Conservation (phyloP, 2,329 filamentous ascomycete species). For the Dactylellina leptospora region DNA sequence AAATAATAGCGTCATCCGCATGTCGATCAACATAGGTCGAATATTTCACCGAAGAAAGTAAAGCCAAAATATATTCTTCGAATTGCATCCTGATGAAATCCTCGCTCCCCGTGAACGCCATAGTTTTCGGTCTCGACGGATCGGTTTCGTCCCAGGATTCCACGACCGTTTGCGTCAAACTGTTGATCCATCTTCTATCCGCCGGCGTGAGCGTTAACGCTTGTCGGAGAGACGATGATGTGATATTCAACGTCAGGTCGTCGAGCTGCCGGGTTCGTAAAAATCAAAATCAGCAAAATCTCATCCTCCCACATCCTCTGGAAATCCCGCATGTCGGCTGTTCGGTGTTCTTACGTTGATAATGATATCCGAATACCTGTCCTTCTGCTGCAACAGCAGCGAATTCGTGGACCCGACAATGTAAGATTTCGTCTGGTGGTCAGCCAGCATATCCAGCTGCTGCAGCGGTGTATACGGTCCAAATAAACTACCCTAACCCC, state of each 20-base stretch:
- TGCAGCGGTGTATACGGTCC: constrained; percentile 96
- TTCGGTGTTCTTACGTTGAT: constrained; percentile 71
- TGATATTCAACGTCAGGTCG: constrained; percentile 83
- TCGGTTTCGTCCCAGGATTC: constrained; percentile 97
- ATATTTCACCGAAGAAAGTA: constrained; percentile 90
- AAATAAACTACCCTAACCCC: constrained; percentile 80
- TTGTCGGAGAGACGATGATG: constrained; percentile 77
- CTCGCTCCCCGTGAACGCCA: constrained; percentile 94
- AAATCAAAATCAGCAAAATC: not conserved
- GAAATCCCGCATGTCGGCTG: not conserved
- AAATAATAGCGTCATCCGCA: constrained; percentile 67
- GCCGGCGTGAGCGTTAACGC: constrained; percentile 82
- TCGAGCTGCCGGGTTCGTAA: constrained; percentile 71
- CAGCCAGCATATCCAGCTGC: constrained; percentile 90
- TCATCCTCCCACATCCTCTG: no score
- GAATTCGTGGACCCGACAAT: constrained; percentile 98
- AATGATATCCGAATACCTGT: constrained; percentile 93
- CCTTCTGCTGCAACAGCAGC: constrained; percentile 88
- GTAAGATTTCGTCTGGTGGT: constrained; percentile 94
- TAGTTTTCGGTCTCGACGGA: constrained; percentile 86
- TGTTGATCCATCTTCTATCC: constrained; percentile 95
- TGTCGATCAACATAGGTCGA: constrained; percentile 72
- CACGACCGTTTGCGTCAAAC: constrained; percentile 88
- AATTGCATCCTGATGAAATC: constrained; percentile 98
- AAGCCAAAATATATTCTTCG: constrained; percentile 90